Base-by-base conservation (phyloP, 441 rosid species). In the Gossypium trilobum region DNA sequence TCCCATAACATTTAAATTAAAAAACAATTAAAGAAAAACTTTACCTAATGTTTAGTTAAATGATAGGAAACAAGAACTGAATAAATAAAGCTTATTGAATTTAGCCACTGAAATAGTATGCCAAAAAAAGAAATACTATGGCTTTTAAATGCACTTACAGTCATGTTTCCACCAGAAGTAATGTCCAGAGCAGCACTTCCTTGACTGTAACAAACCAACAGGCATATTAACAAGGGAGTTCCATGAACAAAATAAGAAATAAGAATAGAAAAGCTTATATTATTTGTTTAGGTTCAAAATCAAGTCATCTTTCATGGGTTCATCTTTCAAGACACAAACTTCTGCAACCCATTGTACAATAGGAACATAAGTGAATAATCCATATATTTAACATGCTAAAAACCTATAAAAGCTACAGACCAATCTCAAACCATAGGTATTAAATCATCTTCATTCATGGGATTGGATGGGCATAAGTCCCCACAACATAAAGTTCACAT, bases 151-250 rank as follows among this genome's bases (percentile, higher is more conserved):
- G 61, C 48, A 87, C 97, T 87, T 85, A 94, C 97, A 42, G 84
- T 66, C 83, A 94, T 85, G 79, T 88, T 94, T 61, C 97, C 97
- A 76, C 97, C 97, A 75, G 91, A 81, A 70, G 71, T 74, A 67
- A 88, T 63, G 85, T 94, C 97, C 88, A 94, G 78, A 58, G 75
- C 1, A 0, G 89, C 83, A 77, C 95, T 94, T 86, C 97, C 97
- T 81, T 88, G 84, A 75, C 97, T 94, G 88, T 78, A 83, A 72
- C 71, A 85, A 75, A 70, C 57, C 65, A 74, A 77, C 33, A 68
- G 1, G 56, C 0, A 54, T 0, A 73, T 76, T 52, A 78, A 62
- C 33, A 77, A 68, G 51, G 70, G 31, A 73, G 51, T 54, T 70
- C 48, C 20, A 73, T 39, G 63, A 44, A 13, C 70, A 72, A 29